A percentile compares a stretch with the other conserved stretches of the same genome.
Evolutionary conservation across 2,329 filamentous ascomycete genomes (phyloP).

Genomic region (Diaporthe ilicicola): DNA sequence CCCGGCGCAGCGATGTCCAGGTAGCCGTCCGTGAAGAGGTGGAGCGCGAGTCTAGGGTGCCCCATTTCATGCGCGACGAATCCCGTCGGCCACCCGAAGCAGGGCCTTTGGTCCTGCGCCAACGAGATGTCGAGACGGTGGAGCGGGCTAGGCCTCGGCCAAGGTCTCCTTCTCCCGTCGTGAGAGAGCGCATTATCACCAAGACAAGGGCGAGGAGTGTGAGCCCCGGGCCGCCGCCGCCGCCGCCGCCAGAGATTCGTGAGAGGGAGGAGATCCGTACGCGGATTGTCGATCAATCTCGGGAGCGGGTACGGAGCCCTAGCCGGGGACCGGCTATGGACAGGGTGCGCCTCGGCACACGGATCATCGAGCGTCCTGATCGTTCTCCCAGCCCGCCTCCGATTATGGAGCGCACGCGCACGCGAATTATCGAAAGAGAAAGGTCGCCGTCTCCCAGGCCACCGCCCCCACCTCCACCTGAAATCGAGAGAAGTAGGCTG

Average conservation of each 20-base stretch:
- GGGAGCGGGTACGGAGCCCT: conserved; percentile 42
- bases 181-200: conserved; percentile 52
- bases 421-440: conserved; percentile 52
- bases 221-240: conserved; percentile 45
- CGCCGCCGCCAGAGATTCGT: conserved; percentile 35
- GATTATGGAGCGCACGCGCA: conserved; percentile 46
- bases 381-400: conserved; percentile 48
- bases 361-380: conserved; percentile 50
- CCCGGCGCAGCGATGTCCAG: conserved; percentile 43
- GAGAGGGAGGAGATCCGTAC: conserved; percentile 44
- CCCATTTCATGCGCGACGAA: conserved; percentile 62
- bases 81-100: conserved; percentile 53
- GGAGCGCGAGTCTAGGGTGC: conserved; percentile 53
- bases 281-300: conserved; percentile 42
- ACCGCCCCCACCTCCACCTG: conserved; percentile 45
- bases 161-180: conserved; percentile 52
- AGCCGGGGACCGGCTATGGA: conserved; percentile 33
- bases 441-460: conserved; percentile 46
- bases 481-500: conserved; percentile 57
- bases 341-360: conserved; percentile 39
- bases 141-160: conserved; percentile 56
- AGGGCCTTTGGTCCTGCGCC: conserved; percentile 62
- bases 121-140: conserved; percentile 63
- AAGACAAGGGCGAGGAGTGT: conserved; percentile 52
- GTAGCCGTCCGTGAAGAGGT: conserved; percentile 53